Percentiles rank a stretch among this genome's conserved stretches.
Evolutionary conservation across 306 rosid species (phyloP).

Genomic region (Acacia confusa): DNA sequence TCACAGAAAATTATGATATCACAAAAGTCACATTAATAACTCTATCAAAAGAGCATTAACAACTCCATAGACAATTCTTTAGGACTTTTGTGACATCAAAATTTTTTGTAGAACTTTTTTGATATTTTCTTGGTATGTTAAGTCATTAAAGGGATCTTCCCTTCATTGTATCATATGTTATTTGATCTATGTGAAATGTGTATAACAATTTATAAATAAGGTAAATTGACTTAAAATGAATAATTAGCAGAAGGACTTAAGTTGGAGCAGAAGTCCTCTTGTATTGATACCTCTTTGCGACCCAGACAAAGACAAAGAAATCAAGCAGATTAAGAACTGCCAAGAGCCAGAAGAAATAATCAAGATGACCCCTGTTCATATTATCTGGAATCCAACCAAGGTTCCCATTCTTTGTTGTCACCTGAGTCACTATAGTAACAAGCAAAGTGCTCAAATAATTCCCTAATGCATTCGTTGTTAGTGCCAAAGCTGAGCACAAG

Average conservation of each 20-base stretch:
- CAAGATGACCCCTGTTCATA: constrained; percentile 83
- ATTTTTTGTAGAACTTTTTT: no score
- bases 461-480: constrained; percentile 66
- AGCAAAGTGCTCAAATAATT: constrained; percentile 75
- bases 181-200: no score
- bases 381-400: constrained; percentile 90
- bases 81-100: no score
- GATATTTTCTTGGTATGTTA: no score
- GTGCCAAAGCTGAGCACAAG: constrained; percentile 73
- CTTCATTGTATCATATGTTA: no score
- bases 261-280: constrained; percentile 39
- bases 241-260: neutral
- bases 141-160: no score
- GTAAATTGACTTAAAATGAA: neutral
- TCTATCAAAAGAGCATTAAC: no score
- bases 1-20: no score
- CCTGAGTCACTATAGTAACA: constrained; percentile 57
- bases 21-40: no score
- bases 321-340: constrained; percentile 61
- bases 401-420: constrained; percentile 56
- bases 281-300: constrained; percentile 65
- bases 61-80: no score
- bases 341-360: constrained; percentile 74
- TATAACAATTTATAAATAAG: no score
- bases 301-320: constrained; percentile 56